Evolutionary conservation across 805 yeast genomes (phyloP).

Genomic region (Candida chauliodis): DNA sequence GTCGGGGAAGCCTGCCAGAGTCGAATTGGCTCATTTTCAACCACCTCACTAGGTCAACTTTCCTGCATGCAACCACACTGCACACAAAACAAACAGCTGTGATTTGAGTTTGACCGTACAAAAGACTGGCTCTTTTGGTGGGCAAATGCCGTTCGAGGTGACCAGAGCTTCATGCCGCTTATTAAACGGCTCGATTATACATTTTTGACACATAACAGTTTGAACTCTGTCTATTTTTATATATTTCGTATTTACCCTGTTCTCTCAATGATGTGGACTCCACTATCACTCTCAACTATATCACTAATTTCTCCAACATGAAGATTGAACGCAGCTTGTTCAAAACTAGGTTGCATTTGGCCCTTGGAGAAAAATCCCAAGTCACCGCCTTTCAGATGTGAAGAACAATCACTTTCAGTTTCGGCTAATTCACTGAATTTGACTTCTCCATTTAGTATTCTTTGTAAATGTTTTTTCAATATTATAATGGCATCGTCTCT

Average conservation of each 20-base stretch:
- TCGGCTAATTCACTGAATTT: conserved; percentile 70
- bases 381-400: conserved; percentile 87
- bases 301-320: conserved; percentile 81
- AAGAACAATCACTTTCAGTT: conserved; percentile 84
- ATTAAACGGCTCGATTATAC: too few relatives aligned
- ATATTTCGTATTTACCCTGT: conserved; percentile 62
- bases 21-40: too few relatives aligned
- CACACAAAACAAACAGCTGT: too few relatives aligned
- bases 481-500: conserved; percentile 80
- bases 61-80: too few relatives aligned
- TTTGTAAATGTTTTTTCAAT: conserved; percentile 52
- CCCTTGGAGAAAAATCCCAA: conserved; percentile 85
- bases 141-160: too few relatives aligned
- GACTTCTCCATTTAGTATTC: conserved; percentile 60
- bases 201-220: too few relatives aligned
- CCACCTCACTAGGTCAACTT: too few relatives aligned
- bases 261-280: conserved; percentile 84
- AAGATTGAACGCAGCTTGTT: conserved; percentile 77
- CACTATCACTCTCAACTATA: conserved; percentile 85
- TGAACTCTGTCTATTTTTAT: too few relatives aligned
- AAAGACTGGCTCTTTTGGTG: too few relatives aligned
- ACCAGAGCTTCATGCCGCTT: too few relatives aligned
- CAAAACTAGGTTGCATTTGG: conserved; percentile 94
- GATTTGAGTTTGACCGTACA: too few relatives aligned
- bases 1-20: too few relatives aligned